Evolutionary conservation across 2,329 filamentous ascomycete genomes (phyloP).

Genomic region (Colletotrichum melonis): DNA sequence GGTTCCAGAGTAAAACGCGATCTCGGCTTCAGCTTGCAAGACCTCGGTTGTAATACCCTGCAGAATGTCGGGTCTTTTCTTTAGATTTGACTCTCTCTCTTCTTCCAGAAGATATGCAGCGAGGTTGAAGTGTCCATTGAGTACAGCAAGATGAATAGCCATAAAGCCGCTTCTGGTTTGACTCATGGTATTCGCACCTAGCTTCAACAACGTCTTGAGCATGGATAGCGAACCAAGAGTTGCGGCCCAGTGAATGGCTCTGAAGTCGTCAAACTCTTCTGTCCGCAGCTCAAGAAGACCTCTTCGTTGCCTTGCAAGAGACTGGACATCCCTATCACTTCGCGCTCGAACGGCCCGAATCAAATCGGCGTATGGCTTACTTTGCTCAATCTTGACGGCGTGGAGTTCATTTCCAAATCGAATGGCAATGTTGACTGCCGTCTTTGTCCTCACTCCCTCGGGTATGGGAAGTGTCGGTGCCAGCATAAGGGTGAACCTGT

Average conservation of each 20-base stretch:
- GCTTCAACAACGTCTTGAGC: constrained; percentile 2
- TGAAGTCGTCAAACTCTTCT: constrained; percentile 6
- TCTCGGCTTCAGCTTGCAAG: neutral
- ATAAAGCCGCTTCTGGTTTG: neutral
- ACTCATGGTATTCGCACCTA: neutral
- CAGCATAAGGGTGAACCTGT: neutral
- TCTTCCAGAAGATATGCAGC: constrained; percentile 7
- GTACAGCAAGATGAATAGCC: constrained; percentile 14
- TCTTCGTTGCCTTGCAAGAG: neutral
- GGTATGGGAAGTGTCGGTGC: neutral
- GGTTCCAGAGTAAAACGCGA: neutral
- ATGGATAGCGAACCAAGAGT: neutral
- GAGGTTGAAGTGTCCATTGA: neutral
- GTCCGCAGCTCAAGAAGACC: neutral
- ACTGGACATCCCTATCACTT: neutral
- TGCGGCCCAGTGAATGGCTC: constrained; percentile 20
- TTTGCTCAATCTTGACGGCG: neutral
- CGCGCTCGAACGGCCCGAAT: neutral
- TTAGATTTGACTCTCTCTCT: neutral
- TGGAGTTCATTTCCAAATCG: neutral
- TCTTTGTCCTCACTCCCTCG: neutral
- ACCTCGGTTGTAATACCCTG: neutral
- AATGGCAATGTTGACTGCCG: neutral
- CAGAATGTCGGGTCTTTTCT: neutral
- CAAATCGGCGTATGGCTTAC: constrained; percentile 5